Percentiles rank a stretch among this genome's conserved stretches.
phyloP scores from a whole-genome alignment of 176 grass and related monocot genomes.

The Carex cristatella region DNA sequence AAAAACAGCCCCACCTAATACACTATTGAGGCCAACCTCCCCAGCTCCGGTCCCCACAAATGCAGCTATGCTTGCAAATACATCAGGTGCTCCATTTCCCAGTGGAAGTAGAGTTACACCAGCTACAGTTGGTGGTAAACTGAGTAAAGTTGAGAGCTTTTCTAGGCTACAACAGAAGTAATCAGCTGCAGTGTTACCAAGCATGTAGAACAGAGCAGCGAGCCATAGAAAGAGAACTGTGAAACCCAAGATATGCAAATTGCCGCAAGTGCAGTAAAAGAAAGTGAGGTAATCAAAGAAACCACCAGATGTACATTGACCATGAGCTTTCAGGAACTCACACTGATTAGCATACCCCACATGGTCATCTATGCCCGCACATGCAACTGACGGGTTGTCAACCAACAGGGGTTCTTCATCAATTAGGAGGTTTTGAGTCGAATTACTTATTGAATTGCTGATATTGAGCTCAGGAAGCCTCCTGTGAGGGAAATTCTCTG shows the following conservation, averaged over 20 bases:
- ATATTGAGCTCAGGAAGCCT: constrained; percentile 42
- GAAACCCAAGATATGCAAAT: constrained; percentile 58
- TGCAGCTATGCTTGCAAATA: constrained; percentile 87
- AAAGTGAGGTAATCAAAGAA: constrained; percentile 72
- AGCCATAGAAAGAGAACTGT: constrained; percentile 60
- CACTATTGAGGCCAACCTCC: constrained; percentile 91
- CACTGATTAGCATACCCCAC: constrained; percentile 62
- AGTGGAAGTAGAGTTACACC: constrained; percentile 87
- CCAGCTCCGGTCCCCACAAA: constrained; percentile 71
- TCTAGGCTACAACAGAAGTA: constrained; percentile 98
- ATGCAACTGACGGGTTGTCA: constrained; percentile 54
- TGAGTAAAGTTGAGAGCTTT: constrained; percentile 78
- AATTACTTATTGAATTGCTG: constrained; percentile 27
- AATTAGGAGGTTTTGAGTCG: not conserved
- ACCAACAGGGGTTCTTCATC: constrained; percentile 20
- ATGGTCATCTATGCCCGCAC: constrained; percentile 48
- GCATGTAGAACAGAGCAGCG: constrained; percentile 76
- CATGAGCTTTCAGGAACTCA: constrained; percentile 73
- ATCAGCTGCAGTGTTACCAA: constrained; percentile 89
- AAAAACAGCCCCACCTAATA: constrained; percentile 88
- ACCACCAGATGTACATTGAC: constrained; percentile 65
- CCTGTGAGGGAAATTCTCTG: constrained; percentile 29
- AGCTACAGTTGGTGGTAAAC: constrained; percentile 73
- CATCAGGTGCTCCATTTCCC: constrained; percentile 93
- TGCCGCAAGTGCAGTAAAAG: constrained; percentile 73